A percentile compares a stretch with the other conserved stretches of the same genome.
Conservation (phyloP, 1,139 yeast genomes). For the Groenewaldozyma sp. region DNA sequence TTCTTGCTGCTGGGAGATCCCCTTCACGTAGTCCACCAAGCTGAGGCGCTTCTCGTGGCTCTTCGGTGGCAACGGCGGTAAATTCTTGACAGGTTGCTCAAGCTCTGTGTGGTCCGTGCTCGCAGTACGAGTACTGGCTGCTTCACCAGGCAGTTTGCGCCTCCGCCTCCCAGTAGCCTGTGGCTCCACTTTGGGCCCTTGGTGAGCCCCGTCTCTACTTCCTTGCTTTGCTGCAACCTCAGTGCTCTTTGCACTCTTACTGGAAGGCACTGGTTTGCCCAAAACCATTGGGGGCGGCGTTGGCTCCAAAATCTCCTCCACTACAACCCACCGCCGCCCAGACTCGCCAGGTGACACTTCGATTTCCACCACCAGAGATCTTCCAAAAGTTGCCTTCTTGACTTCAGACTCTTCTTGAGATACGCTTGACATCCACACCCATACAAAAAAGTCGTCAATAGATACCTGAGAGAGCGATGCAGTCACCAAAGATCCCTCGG, state of each 20-base stretch:
- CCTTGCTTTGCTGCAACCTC: background rate
- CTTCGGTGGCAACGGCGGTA: slow-evolving; percentile 2
- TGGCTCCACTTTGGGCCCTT: background rate
- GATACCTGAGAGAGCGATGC: slow-evolving; percentile 56
- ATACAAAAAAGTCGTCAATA: slow-evolving; percentile 77
- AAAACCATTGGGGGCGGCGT: slow-evolving; percentile 19
- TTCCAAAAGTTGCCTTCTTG: slow-evolving; percentile 64
- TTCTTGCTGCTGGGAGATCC: too few species aligned
- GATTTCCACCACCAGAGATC: slow-evolving; percentile 68
- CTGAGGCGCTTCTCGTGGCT: slow-evolving; percentile 3
- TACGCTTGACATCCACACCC: slow-evolving; percentile 82
- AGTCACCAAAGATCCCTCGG: slow-evolving; percentile 28
- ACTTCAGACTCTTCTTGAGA: slow-evolving; percentile 64
- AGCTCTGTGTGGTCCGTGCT: too few species aligned
- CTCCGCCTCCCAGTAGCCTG: background rate
- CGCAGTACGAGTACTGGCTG: background rate
- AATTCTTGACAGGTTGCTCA: too few species aligned
- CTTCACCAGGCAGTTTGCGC: background rate
- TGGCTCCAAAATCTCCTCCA: slow-evolving; percentile 45
- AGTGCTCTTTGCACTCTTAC: too few species aligned
- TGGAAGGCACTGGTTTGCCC: too few species aligned
- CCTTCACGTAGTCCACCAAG: background rate
- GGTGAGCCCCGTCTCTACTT: background rate
- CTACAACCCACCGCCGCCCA: slow-evolving; percentile 74
- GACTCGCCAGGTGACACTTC: slow-evolving; percentile 27